A percentile compares a stretch with the other conserved stretches of the same genome.
phyloP scores from a whole-genome alignment of 2,329 filamentous ascomycete species.

The Fusarium torreyae region DNA sequence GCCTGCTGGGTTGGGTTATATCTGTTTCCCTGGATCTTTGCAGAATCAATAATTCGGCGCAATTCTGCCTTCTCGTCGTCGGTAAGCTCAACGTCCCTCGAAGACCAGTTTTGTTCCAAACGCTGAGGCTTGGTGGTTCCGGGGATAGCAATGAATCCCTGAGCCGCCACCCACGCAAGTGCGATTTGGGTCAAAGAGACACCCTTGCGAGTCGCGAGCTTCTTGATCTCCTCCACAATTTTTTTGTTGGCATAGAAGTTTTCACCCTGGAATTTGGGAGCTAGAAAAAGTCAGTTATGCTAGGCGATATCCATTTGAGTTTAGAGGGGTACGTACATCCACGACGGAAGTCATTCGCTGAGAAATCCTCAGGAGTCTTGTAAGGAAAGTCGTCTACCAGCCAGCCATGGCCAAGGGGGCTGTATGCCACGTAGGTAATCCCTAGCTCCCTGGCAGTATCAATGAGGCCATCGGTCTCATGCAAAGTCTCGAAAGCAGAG shows the following conservation, averaged over 20 bases:
- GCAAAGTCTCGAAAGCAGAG: constrained; percentile 14
- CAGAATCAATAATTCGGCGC: constrained; percentile 9
- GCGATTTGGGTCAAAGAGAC: constrained; percentile 5
- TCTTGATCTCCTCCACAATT: constrained; percentile 17
- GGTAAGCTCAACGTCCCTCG: not conserved
- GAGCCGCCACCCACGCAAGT: constrained; percentile 9
- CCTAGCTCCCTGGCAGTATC: not conserved
- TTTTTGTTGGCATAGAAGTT: constrained; percentile 17
- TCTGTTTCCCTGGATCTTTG: not conserved
- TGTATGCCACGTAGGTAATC: constrained; percentile 6
- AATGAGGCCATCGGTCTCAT: constrained; percentile 12
- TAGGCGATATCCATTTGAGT: too few relatives aligned
- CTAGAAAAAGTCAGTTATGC: not conserved
- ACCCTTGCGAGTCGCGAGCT: not conserved
- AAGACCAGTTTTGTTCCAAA: constrained; percentile 12
- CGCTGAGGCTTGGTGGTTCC: constrained; percentile 12
- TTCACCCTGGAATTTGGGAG: constrained; percentile 11
- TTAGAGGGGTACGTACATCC: not conserved
- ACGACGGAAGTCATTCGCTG: constrained; percentile 3
- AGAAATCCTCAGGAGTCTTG: constrained; percentile 8
- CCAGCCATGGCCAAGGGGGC: constrained; percentile 11
- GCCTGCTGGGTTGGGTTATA: constrained; percentile 9
- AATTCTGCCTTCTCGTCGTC: constrained; percentile 5
- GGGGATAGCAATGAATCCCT: constrained; percentile 21
- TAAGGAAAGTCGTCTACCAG: constrained; percentile 8